Conservation (phyloP, 495 filamentous ascomycete species). For the Penicillium fimorum region DNA sequence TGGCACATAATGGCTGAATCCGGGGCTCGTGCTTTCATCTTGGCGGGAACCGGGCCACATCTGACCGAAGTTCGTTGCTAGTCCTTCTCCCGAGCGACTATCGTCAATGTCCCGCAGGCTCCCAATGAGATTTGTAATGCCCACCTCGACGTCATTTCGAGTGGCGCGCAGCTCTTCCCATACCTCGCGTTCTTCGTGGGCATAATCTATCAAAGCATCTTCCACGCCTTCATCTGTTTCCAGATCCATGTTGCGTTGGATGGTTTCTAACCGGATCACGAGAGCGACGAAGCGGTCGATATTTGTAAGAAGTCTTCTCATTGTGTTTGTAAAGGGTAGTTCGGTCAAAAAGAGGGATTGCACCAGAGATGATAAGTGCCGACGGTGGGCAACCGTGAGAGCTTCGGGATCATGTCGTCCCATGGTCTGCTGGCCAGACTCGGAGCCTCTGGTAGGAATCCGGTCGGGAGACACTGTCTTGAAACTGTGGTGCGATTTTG, state of each 20-base stretch:
- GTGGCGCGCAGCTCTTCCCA: constrained; percentile 52
- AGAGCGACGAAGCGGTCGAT: constrained; percentile 77
- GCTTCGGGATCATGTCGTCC: constrained; percentile 77
- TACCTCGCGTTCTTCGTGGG: constrained; percentile 64
- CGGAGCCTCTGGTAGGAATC: constrained; percentile 10
- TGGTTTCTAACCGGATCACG: constrained; percentile 64
- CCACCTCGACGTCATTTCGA: constrained; percentile 37
- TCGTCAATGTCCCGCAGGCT: constrained; percentile 60
- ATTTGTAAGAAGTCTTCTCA: constrained; percentile 68
- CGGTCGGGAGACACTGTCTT: constrained; percentile 6
- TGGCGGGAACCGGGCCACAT: constrained; percentile 11
- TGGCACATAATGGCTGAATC: constrained; percentile 56
- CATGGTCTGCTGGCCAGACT: constrained; percentile 22
- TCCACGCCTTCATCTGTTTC: constrained; percentile 77
- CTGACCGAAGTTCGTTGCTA: constrained; percentile 19
- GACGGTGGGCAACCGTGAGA: constrained; percentile 72
- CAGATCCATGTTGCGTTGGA: constrained; percentile 72
- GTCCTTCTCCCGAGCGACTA: constrained; percentile 43
- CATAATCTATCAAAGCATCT: constrained; percentile 68
- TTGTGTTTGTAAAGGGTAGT: constrained; percentile 61
- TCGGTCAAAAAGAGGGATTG: constrained; percentile 71
- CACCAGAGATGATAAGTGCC: constrained; percentile 66
- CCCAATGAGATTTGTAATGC: constrained; percentile 61
- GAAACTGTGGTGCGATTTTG: constrained; percentile 19
- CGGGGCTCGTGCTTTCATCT: constrained; percentile 22